These are phyloP conservation scores for Curvularia sp. DNA, from an alignment of 2,329 filamentous ascomycete species.

Conservation along the genomic window DNA sequence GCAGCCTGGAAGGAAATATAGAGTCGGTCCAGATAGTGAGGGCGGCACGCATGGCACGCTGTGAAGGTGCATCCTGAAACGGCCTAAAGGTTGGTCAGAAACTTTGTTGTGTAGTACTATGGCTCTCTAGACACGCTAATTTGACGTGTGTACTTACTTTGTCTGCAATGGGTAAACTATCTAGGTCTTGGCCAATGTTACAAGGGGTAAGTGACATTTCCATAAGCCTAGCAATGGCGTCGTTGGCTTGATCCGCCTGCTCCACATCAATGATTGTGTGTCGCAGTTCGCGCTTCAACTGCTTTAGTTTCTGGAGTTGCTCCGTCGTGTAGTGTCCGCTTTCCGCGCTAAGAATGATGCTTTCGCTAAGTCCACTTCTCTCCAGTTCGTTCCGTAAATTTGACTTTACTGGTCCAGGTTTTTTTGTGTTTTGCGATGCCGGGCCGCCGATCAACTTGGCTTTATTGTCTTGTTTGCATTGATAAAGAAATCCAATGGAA, in stretches of 20 bases:
- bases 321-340: constrained; percentile 42
- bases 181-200: constrained; percentile 32
- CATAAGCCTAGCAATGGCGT: constrained; percentile 24
- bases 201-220: constrained; percentile 17
- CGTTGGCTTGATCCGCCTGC: constrained; percentile 29
- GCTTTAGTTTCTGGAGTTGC: constrained; percentile 43
- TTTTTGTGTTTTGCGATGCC: neutral
- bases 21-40: constrained; percentile 57
- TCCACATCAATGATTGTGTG: constrained; percentile 35
- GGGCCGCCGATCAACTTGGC: constrained; percentile 16
- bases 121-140: neutral
- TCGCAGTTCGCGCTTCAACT: constrained; percentile 41
- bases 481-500: constrained; percentile 74
- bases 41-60: constrained; percentile 59
- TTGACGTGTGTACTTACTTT: constrained; percentile 19
- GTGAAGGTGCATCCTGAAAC: constrained; percentile 51
- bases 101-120: neutral
- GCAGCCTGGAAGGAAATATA: constrained; percentile 56
- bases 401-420: constrained; percentile 19
- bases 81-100: constrained; percentile 13
- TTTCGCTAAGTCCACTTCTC: constrained; percentile 40
- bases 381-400: constrained; percentile 38
- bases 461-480: constrained; percentile 68
- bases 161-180: constrained; percentile 21
- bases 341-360: constrained; percentile 45